phyloP scores from a whole-genome alignment of 1,284 basidiomycete species.

The Microstroma glucosiphilum region DNA sequence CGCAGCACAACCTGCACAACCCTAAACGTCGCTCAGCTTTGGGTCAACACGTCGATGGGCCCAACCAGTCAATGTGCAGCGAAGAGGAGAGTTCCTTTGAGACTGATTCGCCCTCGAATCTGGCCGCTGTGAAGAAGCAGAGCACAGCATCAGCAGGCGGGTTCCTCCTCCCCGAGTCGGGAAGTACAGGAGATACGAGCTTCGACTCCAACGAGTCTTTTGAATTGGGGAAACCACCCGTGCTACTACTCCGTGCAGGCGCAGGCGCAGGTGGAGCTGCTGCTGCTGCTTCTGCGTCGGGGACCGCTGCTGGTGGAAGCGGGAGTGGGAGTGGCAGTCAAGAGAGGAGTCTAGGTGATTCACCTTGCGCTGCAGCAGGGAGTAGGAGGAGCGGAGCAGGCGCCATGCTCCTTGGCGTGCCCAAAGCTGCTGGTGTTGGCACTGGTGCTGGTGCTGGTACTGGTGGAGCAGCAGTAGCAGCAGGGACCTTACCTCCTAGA shows the following conservation, averaged over 20 bases:
- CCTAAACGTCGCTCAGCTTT: too few relatives aligned
- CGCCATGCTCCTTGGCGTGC: neutral
- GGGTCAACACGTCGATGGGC: neutral
- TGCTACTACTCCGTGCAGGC: too few relatives aligned
- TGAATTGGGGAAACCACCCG: neutral
- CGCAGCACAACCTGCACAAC: too few relatives aligned
- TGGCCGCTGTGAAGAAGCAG: slow-evolving; percentile 1
- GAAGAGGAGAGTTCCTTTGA: slow-evolving; percentile 6
- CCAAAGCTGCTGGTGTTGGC: too few relatives aligned
- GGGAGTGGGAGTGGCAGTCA: too few relatives aligned
- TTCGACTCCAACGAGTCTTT: slow-evolving; percentile 1
- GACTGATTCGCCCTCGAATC: neutral
- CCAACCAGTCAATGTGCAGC: slow-evolving; percentile 3
- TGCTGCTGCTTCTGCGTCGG: too few relatives aligned
- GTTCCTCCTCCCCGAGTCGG: neutral
- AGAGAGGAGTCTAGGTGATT: neutral
- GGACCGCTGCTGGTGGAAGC: too few relatives aligned
- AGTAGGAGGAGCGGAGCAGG: neutral
- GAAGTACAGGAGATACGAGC: slow-evolving; percentile 7
- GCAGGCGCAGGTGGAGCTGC: too few relatives aligned
- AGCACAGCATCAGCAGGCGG: neutral
- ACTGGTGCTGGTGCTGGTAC: too few relatives aligned
- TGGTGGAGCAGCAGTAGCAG: too few relatives aligned
- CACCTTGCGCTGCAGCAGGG: neutral
- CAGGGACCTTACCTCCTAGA: neutral